Conservation (phyloP, 768 basidiomycete genomes). For the Boletus coccyginus region DNA sequence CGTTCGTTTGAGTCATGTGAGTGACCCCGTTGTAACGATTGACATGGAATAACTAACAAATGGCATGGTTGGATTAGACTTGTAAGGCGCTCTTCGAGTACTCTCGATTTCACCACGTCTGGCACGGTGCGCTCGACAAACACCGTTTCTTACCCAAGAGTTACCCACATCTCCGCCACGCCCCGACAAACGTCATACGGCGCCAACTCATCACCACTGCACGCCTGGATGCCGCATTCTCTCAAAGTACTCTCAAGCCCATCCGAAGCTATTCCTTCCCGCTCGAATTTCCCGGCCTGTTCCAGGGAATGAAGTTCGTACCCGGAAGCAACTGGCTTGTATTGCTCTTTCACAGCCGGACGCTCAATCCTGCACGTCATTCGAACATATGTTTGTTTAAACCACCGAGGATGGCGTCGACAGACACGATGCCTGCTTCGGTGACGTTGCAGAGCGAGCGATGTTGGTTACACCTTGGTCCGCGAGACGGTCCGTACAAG, state of each 20-base stretch:
- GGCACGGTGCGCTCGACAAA: slow-evolving; percentile 20
- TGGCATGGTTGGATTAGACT: slow-evolving; percentile 12
- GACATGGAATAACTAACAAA: not conserved
- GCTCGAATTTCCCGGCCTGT: slow-evolving; percentile 29
- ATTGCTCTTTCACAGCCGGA: slow-evolving; percentile 31
- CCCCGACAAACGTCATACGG: slow-evolving; percentile 20
- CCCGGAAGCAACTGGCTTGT: slow-evolving; percentile 31
- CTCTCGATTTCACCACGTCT: slow-evolving; percentile 25
- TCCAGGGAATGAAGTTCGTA: slow-evolving; percentile 31
- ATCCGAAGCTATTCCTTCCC: slow-evolving; percentile 26
- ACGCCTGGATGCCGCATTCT: slow-evolving; percentile 23
- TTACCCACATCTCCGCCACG: slow-evolving; percentile 25
- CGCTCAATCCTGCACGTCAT: slow-evolving; percentile 27
- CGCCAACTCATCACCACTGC: slow-evolving; percentile 23
- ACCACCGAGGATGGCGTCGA: slow-evolving; percentile 10
- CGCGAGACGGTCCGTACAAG: slow-evolving; percentile 28
- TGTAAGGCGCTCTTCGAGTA: slow-evolving; percentile 25
- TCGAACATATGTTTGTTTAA: slow-evolving; percentile 30
- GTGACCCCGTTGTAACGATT: not conserved
- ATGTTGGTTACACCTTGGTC: slow-evolving; percentile 27
- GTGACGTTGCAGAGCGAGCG: slow-evolving; percentile 29
- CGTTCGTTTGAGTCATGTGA: slow-evolving; percentile 25
- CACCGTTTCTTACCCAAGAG: slow-evolving; percentile 24
- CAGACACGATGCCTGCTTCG: slow-evolving; percentile 5
- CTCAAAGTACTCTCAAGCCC: slow-evolving; percentile 10